phyloP scores from a whole-genome alignment of 2,329 filamentous ascomycete genomes.

The Fusarium hostae region DNA sequence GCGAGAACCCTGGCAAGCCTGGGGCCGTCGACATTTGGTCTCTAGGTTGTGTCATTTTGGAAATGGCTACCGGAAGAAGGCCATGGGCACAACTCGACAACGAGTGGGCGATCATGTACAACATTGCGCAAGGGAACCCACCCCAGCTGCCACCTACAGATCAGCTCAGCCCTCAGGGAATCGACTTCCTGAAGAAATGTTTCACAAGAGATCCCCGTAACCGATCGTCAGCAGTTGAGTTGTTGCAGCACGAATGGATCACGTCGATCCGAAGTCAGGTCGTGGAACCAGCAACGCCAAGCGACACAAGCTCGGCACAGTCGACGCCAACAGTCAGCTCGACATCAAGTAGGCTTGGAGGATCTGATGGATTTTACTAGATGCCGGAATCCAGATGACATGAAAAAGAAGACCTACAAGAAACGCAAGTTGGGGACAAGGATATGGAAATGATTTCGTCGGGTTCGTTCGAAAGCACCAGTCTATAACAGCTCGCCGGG shows the following conservation, averaged over 20 bases:
- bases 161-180: constrained; percentile 83
- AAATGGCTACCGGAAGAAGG: constrained; percentile 94
- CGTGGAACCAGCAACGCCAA: constrained; percentile 72
- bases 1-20: constrained; percentile 80
- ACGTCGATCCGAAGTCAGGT: constrained; percentile 73
- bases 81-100: constrained; percentile 98
- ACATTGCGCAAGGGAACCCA: constrained; percentile 96
- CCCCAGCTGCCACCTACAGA: constrained; percentile 84
- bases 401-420: neutral
- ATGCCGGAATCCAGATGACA: neutral
- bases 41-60: constrained; percentile 92
- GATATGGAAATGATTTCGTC: constrained; percentile 15
- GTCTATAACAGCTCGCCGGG: constrained; percentile 29
- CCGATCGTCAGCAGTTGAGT: constrained; percentile 83
- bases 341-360: constrained; percentile 47
- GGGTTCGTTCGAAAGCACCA: constrained; percentile 35
- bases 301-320: constrained; percentile 60
- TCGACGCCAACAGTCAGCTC: constrained; percentile 49
- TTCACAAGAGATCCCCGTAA: constrained; percentile 86
- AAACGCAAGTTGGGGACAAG: neutral
- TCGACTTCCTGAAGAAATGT: constrained; percentile 89
- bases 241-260: constrained; percentile 95
- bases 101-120: constrained; percentile 99
- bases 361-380: constrained; percentile 48
- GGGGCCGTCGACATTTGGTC: constrained; percentile 97